These are phyloP conservation scores for Pulveroboletus frians DNA, from an alignment of 768 basidiomycete genomes.

Conservation along the genomic window DNA sequence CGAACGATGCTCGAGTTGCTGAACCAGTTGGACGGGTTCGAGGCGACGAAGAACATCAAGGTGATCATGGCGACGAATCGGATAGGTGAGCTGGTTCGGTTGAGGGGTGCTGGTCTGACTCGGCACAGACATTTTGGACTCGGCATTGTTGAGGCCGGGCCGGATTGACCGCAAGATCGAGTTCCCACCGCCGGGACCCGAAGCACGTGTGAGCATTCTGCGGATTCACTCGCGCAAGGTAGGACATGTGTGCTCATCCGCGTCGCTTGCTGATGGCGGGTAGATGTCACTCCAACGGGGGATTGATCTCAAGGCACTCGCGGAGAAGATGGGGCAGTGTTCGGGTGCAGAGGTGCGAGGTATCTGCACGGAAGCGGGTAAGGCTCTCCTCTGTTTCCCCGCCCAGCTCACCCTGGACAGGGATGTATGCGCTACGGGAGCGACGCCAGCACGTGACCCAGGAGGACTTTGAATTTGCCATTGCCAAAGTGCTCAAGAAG, in stretches of 20 bases:
- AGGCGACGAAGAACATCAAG: constrained; percentile 79
- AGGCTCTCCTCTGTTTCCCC: constrained; percentile 13
- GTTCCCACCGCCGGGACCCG: constrained; percentile 96
- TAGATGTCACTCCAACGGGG: constrained; percentile 98
- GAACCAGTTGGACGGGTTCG: constrained; percentile 87
- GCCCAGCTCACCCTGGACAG: constrained; percentile 29
- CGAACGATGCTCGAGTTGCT: constrained; percentile 86
- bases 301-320: constrained; percentile 92
- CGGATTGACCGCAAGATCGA: constrained; percentile 98
- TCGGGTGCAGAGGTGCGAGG: constrained; percentile 97
- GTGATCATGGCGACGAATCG: constrained; percentile 98
- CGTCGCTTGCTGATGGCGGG: neutral
- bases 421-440: constrained; percentile 96
- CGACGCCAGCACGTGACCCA: constrained; percentile 95
- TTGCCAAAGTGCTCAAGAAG: constrained; percentile 96
- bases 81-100: constrained; percentile 49
- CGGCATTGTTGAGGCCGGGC: constrained; percentile 87
- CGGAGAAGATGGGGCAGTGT: constrained; percentile 99
- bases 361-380: constrained; percentile 95
- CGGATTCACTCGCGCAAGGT: constrained; percentile 96
- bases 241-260: neutral
- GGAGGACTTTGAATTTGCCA: constrained; percentile 98
- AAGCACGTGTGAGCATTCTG: constrained; percentile 94
- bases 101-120: constrained; percentile 4
- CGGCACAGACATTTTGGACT: constrained; percentile 80